Evolutionary conservation across 2,329 filamentous ascomycete genomes (phyloP).

Genomic region (Xylaria sp.): DNA sequence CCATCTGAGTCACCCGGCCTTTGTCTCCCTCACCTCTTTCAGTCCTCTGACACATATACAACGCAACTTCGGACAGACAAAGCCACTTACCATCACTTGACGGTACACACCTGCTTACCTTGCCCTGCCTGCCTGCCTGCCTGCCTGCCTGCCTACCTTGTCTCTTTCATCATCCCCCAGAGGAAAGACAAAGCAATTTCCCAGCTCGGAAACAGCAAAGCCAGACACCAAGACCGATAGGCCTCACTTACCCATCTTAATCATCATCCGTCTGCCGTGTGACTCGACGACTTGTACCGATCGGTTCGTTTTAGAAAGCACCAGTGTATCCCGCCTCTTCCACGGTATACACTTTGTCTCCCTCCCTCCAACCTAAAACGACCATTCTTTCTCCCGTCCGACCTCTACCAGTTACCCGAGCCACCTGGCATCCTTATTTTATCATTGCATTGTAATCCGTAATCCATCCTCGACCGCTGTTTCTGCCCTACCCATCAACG

Average conservation of each 20-base stretch:
- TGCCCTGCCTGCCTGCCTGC: conserved; percentile 18
- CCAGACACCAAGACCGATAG: conserved; percentile 19
- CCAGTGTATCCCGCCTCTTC: conserved; percentile 11
- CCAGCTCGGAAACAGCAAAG: conserved; percentile 24
- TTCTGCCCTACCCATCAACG: conserved; percentile 4
- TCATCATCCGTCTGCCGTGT: conserved; percentile 29
- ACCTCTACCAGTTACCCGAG: conserved; percentile 1
- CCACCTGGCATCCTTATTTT: conserved; percentile 8
- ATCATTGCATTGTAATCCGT: conserved; percentile 7
- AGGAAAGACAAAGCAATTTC: conserved; percentile 26
- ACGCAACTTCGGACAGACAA: conserved; percentile 16
- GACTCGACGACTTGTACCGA: conserved; percentile 22
- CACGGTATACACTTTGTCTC: conserved; percentile 2
- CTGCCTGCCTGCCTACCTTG: conserved; percentile 3
- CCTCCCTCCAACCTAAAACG: conserved; percentile 12
- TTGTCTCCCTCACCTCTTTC: conserved; percentile 24
- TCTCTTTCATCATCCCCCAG: conserved; percentile 23
- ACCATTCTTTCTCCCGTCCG: conserved; percentile 7
- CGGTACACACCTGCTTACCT: conserved; percentile 14
- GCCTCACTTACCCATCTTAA: conserved; percentile 25
- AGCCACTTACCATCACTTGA: conserved; percentile 31
- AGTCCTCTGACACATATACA: conserved; percentile 17
- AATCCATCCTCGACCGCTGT: conserved; percentile 9
- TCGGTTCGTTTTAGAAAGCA: conserved; percentile 23
- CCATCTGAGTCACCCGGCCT: conserved; percentile 37